These are phyloP conservation scores for Herpetospermum pedunculosum DNA, from an alignment of 306 rosid genomes.

Conservation along the genomic window DNA sequence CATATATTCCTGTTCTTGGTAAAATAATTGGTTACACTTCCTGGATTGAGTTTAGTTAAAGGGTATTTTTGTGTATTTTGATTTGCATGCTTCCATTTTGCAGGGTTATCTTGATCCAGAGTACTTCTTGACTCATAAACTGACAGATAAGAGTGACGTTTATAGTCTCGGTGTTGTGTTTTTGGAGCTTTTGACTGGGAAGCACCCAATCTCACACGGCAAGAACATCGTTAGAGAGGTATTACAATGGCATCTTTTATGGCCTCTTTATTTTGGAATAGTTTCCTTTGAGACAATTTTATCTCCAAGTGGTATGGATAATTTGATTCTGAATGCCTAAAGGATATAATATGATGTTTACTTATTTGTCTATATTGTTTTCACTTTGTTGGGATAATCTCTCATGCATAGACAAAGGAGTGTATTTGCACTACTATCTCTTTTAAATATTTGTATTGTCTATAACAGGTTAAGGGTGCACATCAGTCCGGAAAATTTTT, in stretches of 20 bases:
- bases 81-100: conserved; percentile 6
- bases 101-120: conserved; percentile 98
- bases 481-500: conserved; percentile 54
- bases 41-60: not conserved
- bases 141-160: conserved; percentile 92
- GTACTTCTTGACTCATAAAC: conserved; percentile 79
- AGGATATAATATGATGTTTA: not conserved
- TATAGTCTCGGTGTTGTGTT: conserved; percentile 92
- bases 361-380: not conserved
- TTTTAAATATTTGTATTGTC: not conserved
- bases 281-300: not conserved
- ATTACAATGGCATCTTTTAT: not conserved
- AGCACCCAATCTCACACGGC: conserved; percentile 82
- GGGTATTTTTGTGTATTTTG: not conserved
- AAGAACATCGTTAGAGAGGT: conserved; percentile 98
- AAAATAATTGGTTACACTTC: not conserved
- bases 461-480: conserved; percentile 44
- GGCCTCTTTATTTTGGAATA: not conserved
- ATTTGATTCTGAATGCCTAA: not conserved
- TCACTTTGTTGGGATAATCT: not conserved
- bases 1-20: not conserved
- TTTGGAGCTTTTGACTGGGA: conserved; percentile 79
- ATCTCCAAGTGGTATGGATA: not conserved
- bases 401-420: not conserved
- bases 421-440: not conserved